Conservation (phyloP, 106 monocot species). For the Agapanthus africanus region DNA sequence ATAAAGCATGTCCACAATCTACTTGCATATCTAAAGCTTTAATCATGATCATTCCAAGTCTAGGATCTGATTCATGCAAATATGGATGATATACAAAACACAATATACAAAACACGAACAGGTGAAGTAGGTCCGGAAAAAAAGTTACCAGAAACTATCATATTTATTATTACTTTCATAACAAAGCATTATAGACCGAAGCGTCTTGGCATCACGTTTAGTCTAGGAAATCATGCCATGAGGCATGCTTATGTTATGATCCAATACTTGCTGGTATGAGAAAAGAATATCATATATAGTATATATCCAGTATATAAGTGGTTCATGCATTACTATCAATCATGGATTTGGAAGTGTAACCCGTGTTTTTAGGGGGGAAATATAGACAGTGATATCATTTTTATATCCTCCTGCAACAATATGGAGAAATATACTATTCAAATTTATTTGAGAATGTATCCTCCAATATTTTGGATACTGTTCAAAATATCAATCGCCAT, state of each 20-base stretch:
- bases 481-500: too few species aligned
- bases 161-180: not conserved
- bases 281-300: not conserved
- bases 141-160: not conserved
- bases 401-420: too few species aligned
- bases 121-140: not conserved
- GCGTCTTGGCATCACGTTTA: not conserved
- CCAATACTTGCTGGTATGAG: too few species aligned
- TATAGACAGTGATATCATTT: too few species aligned
- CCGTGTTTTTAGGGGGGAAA: too few species aligned
- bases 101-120: not conserved
- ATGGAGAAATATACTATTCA: too few species aligned
- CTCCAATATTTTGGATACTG: too few species aligned
- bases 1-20: not conserved
- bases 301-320: too few species aligned
- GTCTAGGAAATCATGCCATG: not conserved
- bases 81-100: not conserved
- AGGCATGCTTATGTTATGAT: not conserved
- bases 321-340: too few species aligned
- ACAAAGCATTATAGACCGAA: too few species aligned
- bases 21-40: not conserved
- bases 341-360: too few species aligned
- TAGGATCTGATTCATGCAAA: not conserved
- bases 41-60: not conserved
- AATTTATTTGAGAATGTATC: too few species aligned